Evolutionary conservation across 106 monocot genomes (phyloP).

Genomic region (Dendrobium officinale): DNA sequence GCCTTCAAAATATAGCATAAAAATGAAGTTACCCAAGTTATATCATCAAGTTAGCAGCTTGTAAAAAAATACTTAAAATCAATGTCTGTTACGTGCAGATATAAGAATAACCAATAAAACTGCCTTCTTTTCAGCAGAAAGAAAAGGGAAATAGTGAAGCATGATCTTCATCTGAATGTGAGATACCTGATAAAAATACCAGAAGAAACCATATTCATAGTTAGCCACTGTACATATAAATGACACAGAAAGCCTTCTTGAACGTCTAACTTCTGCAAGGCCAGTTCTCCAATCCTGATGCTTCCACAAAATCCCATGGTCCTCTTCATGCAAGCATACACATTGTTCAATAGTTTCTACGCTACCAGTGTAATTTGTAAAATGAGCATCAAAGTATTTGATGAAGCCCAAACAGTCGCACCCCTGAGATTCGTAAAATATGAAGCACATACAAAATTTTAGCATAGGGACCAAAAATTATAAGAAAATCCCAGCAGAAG

Average conservation of each 20-base stretch:
- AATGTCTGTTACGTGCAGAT: background rate
- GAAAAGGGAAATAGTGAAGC: background rate
- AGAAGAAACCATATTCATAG: slow-evolving; percentile 90
- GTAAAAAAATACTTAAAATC: background rate
- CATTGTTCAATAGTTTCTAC: slow-evolving; percentile 94
- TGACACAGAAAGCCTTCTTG: slow-evolving; percentile 80
- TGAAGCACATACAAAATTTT: background rate
- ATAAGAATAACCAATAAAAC: background rate
- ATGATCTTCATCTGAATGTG: background rate
- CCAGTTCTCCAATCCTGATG: slow-evolving; percentile 98
- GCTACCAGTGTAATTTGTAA: slow-evolving; percentile 87
- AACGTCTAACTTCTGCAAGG: slow-evolving; percentile 81
- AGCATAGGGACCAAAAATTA: background rate
- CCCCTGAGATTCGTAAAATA: slow-evolving; percentile 34
- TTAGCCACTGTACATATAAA: slow-evolving; percentile 95
- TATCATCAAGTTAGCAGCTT: background rate
- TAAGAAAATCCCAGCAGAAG: background rate
- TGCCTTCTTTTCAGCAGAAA: background rate
- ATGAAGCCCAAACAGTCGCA: slow-evolving; percentile 89
- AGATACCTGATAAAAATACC: slow-evolving; percentile 91
- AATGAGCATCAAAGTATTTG: slow-evolving; percentile 93
- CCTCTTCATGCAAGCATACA: slow-evolving; percentile 93
- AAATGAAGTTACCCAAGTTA: background rate
- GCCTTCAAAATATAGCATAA: background rate
- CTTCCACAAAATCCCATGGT: slow-evolving; percentile 89